Conservation (phyloP, 1,284 basidiomycete genomes). For the Marasmius tenuissimus region DNA sequence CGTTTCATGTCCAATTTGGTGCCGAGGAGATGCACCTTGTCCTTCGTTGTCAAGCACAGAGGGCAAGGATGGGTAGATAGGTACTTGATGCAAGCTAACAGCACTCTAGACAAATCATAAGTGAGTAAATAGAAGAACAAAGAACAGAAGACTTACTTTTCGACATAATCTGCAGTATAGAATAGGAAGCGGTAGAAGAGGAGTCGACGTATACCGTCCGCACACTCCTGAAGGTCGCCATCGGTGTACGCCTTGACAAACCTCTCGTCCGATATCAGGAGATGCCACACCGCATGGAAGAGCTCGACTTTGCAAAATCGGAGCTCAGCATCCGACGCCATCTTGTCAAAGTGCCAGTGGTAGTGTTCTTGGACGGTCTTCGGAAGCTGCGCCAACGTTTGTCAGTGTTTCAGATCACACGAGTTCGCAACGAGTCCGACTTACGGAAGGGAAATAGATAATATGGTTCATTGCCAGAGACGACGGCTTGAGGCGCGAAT, state of each 20-base stretch:
- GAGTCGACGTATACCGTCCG: constrained; percentile 23
- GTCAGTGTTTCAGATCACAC: too few relatives aligned
- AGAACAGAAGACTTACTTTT: too few relatives aligned
- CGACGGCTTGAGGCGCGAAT: constrained; percentile 17
- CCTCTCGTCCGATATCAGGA: constrained; percentile 23
- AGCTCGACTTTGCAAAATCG: constrained; percentile 29
- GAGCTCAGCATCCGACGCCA: constrained; percentile 17
- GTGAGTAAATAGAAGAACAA: too few relatives aligned
- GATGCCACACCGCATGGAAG: constrained; percentile 29
- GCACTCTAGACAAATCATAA: too few relatives aligned
- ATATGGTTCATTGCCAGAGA: constrained; percentile 21
- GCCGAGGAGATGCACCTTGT: neutral
- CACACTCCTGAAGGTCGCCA: constrained; percentile 28
- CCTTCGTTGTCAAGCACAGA: neutral
- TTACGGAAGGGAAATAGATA: constrained; percentile 7
- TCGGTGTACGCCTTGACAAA: constrained; percentile 31
- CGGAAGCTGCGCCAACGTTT: too few relatives aligned
- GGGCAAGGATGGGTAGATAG: constrained; percentile 1
- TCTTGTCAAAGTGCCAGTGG: constrained; percentile 9
- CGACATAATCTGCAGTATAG: constrained; percentile 35
- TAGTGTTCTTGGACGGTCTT: constrained; percentile 24
- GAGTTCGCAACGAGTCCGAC: too few relatives aligned
- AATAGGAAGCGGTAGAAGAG: constrained; percentile 30
- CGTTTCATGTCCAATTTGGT: neutral
- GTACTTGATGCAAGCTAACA: constrained; percentile 15